Conservation (phyloP, 1,284 basidiomycete genomes). For the Laetiporus sulphureus region DNA sequence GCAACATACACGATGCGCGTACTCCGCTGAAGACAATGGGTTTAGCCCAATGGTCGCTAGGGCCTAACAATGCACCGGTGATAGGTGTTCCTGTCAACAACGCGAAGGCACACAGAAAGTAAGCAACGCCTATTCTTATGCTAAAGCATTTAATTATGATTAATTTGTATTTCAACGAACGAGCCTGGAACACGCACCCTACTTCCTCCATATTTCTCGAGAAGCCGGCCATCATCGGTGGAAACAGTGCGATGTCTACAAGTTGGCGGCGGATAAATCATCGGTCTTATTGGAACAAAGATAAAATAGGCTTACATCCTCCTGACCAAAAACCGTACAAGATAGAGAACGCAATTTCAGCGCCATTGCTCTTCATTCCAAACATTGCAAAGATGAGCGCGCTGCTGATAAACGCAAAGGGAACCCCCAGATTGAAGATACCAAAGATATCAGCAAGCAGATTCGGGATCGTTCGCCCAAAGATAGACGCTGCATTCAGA, state of each 20-base stretch:
- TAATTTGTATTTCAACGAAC: conserved; percentile 5
- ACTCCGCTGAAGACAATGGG: conserved; percentile 27
- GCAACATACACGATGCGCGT: too few relatives aligned
- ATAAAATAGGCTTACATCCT: conserved; percentile 7
- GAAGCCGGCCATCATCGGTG: not conserved
- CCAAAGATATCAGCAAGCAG: conserved; percentile 15
- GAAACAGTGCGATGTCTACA: not conserved
- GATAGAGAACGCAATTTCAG: conserved; percentile 15
- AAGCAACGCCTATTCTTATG: conserved; percentile 15
- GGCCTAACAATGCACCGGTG: conserved; percentile 26
- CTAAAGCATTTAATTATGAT: not conserved
- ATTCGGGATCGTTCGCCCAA: conserved; percentile 14
- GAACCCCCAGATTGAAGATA: conserved; percentile 14
- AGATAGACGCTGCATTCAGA: conserved; percentile 13
- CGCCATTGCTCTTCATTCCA: conserved; percentile 10
- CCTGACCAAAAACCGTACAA: conserved; percentile 13
- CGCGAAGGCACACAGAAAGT: conserved; percentile 14
- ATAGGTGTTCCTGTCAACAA: conserved; percentile 24
- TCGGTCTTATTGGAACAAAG: too few relatives aligned
- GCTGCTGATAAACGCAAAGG: conserved; percentile 5
- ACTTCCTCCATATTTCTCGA: conserved; percentile 5
- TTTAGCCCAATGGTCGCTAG: conserved; percentile 23
- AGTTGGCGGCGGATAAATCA: not conserved
- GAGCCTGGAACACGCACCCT: not conserved
- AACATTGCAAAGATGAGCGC: conserved; percentile 18